These are phyloP conservation scores for Rhododendron molle DNA, from an alignment of 148 eudicot genomes.

Conservation along the genomic window DNA sequence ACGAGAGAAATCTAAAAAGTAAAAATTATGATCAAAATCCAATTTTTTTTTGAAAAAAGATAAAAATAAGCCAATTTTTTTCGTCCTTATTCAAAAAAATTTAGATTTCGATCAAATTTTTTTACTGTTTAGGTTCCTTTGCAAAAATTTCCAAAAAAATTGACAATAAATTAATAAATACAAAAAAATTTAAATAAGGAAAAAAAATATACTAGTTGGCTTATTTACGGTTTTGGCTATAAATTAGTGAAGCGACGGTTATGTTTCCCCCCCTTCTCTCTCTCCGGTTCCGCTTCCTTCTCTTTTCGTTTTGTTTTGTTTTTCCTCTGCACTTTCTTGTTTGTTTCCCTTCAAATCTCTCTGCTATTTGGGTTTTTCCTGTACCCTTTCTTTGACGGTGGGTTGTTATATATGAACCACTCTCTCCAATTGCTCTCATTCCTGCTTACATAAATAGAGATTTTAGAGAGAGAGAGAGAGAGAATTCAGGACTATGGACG, in stretches of 20 bases:
- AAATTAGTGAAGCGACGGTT: conserved; percentile 12
- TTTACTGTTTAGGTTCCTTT: no score
- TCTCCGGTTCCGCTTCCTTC: not conserved
- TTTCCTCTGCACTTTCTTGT: conserved; percentile 10
- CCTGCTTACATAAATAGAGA: not conserved
- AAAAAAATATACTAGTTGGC: no score
- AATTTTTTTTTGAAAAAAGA: no score
- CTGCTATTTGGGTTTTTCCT: not conserved
- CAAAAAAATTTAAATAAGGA: no score
- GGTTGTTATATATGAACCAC: conserved; percentile 12
- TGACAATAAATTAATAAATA: no score
- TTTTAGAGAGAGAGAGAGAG: conserved; percentile 1
- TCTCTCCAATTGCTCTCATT: not conserved
- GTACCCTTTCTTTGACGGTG: conserved; percentile 11
- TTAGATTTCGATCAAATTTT: no score
- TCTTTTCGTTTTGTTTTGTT: not conserved
- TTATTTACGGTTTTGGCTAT: not conserved
- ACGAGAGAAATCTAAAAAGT: no score
- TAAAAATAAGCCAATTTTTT: no score
- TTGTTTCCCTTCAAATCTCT: conserved; percentile 4
- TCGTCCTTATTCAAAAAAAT: no score
- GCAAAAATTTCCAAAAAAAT: no score
- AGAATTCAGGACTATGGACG: conserved; percentile 34
- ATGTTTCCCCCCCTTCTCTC: not conserved
- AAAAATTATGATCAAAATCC: no score